Evolutionary conservation across 225 moss, liverwort and hornwort genomes (phyloP), one percentile per base, ranked within the genome.

Genomic region (Bryoerythrophyllum caledonicum): DNA sequence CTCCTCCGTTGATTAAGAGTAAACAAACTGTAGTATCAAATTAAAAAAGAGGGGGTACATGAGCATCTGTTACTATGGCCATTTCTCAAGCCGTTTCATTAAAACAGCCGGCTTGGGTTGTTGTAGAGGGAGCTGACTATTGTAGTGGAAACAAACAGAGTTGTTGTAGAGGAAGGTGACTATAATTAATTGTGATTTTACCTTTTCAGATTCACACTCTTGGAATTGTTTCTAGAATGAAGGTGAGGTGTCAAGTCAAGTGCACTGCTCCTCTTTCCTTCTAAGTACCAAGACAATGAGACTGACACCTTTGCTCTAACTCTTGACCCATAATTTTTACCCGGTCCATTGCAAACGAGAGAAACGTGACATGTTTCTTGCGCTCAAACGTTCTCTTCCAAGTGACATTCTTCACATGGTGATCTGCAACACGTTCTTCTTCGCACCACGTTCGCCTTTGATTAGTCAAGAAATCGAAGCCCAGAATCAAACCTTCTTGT

Each of bases 291-390:
- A 54, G 63, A 53, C 37, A 38, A 48, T 60, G 27, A 74, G 20
- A 64, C 63, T 73, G 49, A 65, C 56, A 74, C 41, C 26, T 27
- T 52, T 40, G 20, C 13, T 52, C 35, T 53, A 32, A 32, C 32
- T 74, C 28, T 10, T 63, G 4, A 23, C 15, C 7, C 43, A 55
- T 43, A 54, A 28, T 56, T 55, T 72, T 46, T 35, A 44, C 62
- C 23, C 3, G 48, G 58, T 48, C 46, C 73, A 35, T 51, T 17
- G 24, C 35, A 51, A 53, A 53, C 52, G 19, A 74, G 52, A 63
- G 37, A 37, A 63, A 63, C 37, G 63, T 74, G 63, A 68, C 76
- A 67, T 68, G 59, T 76, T 32, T 68, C 49, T 34, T 34, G 23
- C 25, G 52, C 52, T 53, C 25, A 49, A 58, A 23, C 15, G 16